Evolutionary conservation across 129 eudicot species (phyloP), one percentile per base, ranked within the genome.

Genomic region (Flaveria linearis): DNA sequence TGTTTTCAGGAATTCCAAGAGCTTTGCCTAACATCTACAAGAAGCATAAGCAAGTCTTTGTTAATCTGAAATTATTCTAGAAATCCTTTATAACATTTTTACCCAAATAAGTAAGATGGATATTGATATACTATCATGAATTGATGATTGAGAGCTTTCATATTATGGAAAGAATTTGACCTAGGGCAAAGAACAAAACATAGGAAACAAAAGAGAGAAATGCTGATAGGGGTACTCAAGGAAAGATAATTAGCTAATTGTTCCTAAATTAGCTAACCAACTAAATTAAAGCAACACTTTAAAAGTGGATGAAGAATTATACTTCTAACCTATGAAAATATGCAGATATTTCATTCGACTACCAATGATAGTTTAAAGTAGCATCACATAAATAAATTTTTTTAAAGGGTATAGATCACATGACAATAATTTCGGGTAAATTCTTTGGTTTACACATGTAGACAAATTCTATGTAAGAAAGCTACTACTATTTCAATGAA

Each of bases 11-110:
- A 61, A 94, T 81, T 60, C 96, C 93, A 49, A 94, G 85, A 73
- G 97, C 97, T 83, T 88, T 89, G 72, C 98, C 98, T 68, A 94
- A 72, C 68, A 86, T 79, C 98, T 91, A 87, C 84, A 81, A 84
- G 36, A 72, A 11, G 74, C 77, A 78, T 26, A 69, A 77, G 50
- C 36, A 82, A 82, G 71, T 52, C 47, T 61, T 26, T 56, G 61
- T 45, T 62, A 3, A 10, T 33, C 18, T 39, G 39, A 47, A 30
- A 30, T 47, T 26, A 28, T 68, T 68, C 25, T 42, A 68, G 33
- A 68, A 18, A 14, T 66, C 42, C 45, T 17, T 26, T 62, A 4
- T 62, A 9, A 8, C 12, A 1, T 11, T 23, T 62, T 25, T 7
- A 13, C 17, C 68, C 68, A 25, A 17, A 28, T 62, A 14, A 25